phyloP scores from a whole-genome alignment of 257 asterid species.

The Lantana camara region DNA sequence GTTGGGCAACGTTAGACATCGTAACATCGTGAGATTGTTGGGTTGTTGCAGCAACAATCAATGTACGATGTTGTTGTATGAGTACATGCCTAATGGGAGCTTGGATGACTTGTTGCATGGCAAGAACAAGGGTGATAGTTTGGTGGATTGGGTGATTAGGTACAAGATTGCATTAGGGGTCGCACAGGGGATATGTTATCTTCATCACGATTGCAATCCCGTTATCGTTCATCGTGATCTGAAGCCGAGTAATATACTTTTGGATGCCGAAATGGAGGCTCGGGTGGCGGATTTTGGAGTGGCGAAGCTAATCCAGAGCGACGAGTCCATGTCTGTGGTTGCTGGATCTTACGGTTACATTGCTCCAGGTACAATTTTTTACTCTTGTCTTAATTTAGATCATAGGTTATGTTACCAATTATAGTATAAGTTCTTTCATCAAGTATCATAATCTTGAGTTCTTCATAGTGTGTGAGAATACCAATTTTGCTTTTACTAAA shows the following conservation, averaged over 20 bases:
- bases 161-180: slow-evolving; percentile 78
- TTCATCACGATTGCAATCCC: slow-evolving; percentile 87
- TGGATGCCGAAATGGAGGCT: slow-evolving; percentile 76
- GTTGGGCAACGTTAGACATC: slow-evolving; percentile 78
- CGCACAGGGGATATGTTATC: slow-evolving; percentile 88
- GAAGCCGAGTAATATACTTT: slow-evolving; percentile 72
- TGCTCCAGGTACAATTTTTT: slow-evolving; percentile 98
- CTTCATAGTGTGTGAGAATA: neutral
- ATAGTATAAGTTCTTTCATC: too few relatives aligned
- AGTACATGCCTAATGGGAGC: slow-evolving; percentile 78
- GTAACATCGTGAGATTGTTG: slow-evolving; percentile 74
- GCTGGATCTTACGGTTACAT: slow-evolving; percentile 98
- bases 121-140: slow-evolving; percentile 51
- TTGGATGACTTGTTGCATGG: slow-evolving; percentile 78
- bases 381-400: too few relatives aligned
- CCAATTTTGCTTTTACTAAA: too few relatives aligned
- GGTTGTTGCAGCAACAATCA: slow-evolving; percentile 73
- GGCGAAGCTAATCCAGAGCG: slow-evolving; percentile 68
- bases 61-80: slow-evolving; percentile 72
- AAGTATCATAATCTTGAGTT: neutral
- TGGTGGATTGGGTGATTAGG: slow-evolving; percentile 72
- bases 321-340: slow-evolving; percentile 80
- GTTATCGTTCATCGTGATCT: slow-evolving; percentile 77
- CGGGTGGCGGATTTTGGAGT: slow-evolving; percentile 91
- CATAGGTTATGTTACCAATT: too few relatives aligned